Percentiles rank a stretch among this genome's conserved stretches.
These are phyloP conservation scores for Aspergillus heteromorphus DNA, from an alignment of 495 filamentous ascomycete genomes.

Conservation along the genomic window DNA sequence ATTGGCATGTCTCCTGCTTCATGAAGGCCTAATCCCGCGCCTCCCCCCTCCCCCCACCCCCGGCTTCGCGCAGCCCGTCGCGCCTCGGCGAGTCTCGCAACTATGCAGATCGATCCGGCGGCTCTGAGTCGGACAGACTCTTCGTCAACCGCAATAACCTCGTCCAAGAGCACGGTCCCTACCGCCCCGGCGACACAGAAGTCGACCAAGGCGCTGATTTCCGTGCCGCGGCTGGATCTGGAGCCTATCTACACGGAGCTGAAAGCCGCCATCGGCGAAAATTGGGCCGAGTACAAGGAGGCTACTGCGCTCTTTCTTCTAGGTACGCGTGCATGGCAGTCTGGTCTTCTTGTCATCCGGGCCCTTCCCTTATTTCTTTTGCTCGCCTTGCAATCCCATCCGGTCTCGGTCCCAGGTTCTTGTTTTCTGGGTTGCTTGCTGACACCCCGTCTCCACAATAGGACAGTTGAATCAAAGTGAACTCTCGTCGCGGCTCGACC, in stretches of 20 bases:
- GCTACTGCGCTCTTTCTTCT: constrained; percentile 71
- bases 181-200: constrained; percentile 51
- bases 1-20: constrained; percentile 21
- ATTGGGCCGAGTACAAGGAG: constrained; percentile 87
- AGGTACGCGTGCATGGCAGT: constrained; percentile 50
- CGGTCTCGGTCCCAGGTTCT: background rate
- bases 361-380: background rate
- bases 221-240: constrained; percentile 78
- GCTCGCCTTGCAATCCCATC: background rate
- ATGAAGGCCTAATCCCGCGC: constrained; percentile 40
- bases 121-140: constrained; percentile 69
- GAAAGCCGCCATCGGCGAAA: constrained; percentile 73
- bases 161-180: constrained; percentile 56
- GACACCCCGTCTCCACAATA: constrained; percentile 26
- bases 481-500: constrained; percentile 68
- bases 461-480: constrained; percentile 83
- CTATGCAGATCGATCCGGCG: constrained; percentile 84
- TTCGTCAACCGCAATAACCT: constrained; percentile 51
- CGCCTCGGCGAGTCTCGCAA: constrained; percentile 32
- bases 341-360: constrained; percentile 5
- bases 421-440: background rate
- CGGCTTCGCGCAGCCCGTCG: constrained; percentile 44
- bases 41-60: constrained; percentile 21
- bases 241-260: constrained; percentile 85
- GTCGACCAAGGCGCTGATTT: constrained; percentile 54